A percentile compares a stretch with the other conserved stretches of the same genome.
These are phyloP conservation scores for Fusarium incarnatum DNA, from an alignment of 2,329 filamentous ascomycete genomes.

Conservation along the genomic window DNA sequence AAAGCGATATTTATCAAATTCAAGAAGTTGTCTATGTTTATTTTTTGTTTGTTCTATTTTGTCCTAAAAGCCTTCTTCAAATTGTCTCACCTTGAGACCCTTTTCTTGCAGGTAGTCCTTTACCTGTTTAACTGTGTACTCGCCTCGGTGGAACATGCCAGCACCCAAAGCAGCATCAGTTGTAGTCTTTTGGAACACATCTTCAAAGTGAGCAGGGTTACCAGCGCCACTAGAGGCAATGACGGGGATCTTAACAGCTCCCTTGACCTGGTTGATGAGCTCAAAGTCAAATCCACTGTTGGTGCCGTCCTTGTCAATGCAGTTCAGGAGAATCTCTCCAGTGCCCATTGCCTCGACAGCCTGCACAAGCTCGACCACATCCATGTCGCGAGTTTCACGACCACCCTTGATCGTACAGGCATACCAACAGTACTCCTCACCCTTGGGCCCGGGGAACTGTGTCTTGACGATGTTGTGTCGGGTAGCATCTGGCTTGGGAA, in stretches of 20 bases:
- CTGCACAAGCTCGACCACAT: constrained; percentile 86
- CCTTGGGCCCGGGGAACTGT: constrained; percentile 74
- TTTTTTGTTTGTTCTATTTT: constrained; percentile 22
- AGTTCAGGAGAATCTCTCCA: constrained; percentile 95
- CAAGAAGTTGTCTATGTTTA: constrained; percentile 9
- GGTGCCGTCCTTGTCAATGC: constrained; percentile 96
- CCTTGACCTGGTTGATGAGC: constrained; percentile 88
- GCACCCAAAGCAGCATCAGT: constrained; percentile 95
- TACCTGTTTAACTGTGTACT: constrained; percentile 94
- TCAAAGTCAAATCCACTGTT: constrained; percentile 96
- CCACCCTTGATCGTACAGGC: constrained; percentile 97
- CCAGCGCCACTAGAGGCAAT: constrained; percentile 96
- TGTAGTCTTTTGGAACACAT: constrained; percentile 86
- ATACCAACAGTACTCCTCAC: constrained; percentile 92
- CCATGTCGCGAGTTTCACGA: constrained; percentile 91
- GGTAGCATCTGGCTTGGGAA: constrained; percentile 75
- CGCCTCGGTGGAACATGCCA: constrained; percentile 96
- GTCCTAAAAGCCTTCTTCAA: constrained; percentile 66
- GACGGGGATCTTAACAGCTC: constrained; percentile 88
- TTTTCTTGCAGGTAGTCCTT: constrained; percentile 81
- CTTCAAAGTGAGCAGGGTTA: constrained; percentile 85
- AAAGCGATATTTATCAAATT: constrained; percentile 13
- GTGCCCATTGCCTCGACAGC: constrained; percentile 97
- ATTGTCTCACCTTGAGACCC: constrained; percentile 82
- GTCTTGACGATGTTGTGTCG: constrained; percentile 82